Base-by-base conservation (phyloP, 192 early-diverging fungal species). In the Coemansia sp. region DNA sequence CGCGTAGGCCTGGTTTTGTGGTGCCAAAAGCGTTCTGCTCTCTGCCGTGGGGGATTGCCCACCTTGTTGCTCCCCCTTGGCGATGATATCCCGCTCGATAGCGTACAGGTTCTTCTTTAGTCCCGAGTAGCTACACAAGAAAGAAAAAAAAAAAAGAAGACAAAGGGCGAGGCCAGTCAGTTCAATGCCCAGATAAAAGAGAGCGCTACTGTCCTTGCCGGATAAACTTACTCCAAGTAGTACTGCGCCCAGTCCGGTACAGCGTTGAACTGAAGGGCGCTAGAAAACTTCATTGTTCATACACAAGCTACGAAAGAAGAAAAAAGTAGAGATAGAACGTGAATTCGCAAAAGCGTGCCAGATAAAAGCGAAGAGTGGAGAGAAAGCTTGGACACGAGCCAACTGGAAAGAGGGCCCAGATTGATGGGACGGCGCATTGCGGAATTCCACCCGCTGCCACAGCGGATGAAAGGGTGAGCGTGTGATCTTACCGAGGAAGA, bases 261-360 rank as follows among this genome's bases (percentile, higher is more conserved):
- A 36, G 92, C 88, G 67, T 98, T 98, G 69, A 98, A 88, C 79
- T 94, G 91, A 50, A 98, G 85, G 24, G 90, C 88, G 74, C 92
- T 91, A 21, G 93, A 92, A 66, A 97, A 97, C 85, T 97, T 97
- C 94, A 97, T 95, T 28, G 56, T 45, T 45, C 42, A 45, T 38
- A 53, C 21, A 13, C 26, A 2, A 60, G 26, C 11, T 26, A 51
- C 2, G 28, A 59, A 55, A 57, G 46, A 24, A 28, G 26, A 42
- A 42, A 36, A 37, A 37, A 34, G 1, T 4, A 53, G 21, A 26
- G 21, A 23, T 4, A 50, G 14, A 53, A 13, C 18, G 42, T 45
- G 42, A 45, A 45, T 45, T 45, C 18, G 50, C 5, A 53, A 26
- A 14, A 10, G 23, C 28, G 5, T 3, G 24, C 24, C 24, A 46